A percentile compares a stretch with the other conserved stretches of the same genome.
Conservation (phyloP, 2,329 filamentous ascomycete genomes). For the Westerdykella ornata region DNA sequence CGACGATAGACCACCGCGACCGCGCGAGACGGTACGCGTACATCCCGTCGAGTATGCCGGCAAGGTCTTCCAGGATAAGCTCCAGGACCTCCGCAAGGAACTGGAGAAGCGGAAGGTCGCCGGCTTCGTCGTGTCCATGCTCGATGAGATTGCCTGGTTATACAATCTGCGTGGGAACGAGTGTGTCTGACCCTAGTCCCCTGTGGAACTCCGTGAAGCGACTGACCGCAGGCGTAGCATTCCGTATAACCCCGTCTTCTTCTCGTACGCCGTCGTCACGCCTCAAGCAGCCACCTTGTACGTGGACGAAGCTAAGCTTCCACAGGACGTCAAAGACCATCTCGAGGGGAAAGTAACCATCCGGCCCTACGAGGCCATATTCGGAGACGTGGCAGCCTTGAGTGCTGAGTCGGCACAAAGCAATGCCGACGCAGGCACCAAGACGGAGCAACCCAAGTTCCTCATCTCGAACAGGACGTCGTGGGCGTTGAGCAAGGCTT, state of each 20-base stretch:
- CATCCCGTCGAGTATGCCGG: slow-evolving; percentile 69
- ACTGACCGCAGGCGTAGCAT: slow-evolving; percentile 49
- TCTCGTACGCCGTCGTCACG: slow-evolving; percentile 89
- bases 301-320: slow-evolving; percentile 72
- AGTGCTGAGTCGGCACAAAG: slow-evolving; percentile 40
- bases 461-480: slow-evolving; percentile 83
- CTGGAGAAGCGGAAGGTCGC: slow-evolving; percentile 81
- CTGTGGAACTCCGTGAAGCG: neutral
- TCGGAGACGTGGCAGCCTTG: slow-evolving; percentile 66
- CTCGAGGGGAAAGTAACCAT: slow-evolving; percentile 64
- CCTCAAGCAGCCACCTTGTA: slow-evolving; percentile 71
- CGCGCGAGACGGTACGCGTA: slow-evolving; percentile 67
- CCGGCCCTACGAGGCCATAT: slow-evolving; percentile 76
- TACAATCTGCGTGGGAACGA: slow-evolving; percentile 94
- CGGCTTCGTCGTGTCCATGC: slow-evolving; percentile 85
- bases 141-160: slow-evolving; percentile 97
- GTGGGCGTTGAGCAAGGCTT: slow-evolving; percentile 80
- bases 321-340: slow-evolving; percentile 60
- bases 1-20: slow-evolving; percentile 62
- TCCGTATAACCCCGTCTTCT: slow-evolving; percentile 96
- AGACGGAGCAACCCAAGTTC: slow-evolving; percentile 53
- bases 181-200: slow-evolving; percentile 36
- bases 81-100: slow-evolving; percentile 81
- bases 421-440: slow-evolving; percentile 27
- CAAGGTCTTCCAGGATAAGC: slow-evolving; percentile 74